Conservation (phyloP, 1,284 basidiomycete genomes). For the Wallemia hederae region DNA sequence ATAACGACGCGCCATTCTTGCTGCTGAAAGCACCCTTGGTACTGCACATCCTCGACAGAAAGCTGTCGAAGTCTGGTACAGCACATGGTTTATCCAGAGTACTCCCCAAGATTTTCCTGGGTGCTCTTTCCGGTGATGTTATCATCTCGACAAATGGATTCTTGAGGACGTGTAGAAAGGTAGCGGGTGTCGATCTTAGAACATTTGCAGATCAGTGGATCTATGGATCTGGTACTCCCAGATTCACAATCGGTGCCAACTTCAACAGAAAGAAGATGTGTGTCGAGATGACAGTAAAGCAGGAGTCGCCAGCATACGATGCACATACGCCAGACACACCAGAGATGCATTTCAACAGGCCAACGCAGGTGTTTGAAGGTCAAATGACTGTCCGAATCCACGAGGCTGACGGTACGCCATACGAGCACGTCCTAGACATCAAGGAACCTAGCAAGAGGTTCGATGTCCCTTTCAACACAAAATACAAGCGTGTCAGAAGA, state of each 20-base stretch:
- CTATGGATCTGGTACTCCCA: slow-evolving; percentile 83
- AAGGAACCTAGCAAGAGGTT: slow-evolving; percentile 61
- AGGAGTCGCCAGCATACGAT: slow-evolving; percentile 48
- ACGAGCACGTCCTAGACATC: slow-evolving; percentile 91
- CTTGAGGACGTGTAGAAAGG: slow-evolving; percentile 69
- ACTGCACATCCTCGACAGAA: slow-evolving; percentile 76
- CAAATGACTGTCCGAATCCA: slow-evolving; percentile 97
- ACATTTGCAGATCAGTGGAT: slow-evolving; percentile 96
- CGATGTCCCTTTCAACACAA: slow-evolving; percentile 98
- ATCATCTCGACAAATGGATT: slow-evolving; percentile 70
- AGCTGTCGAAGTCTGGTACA: slow-evolving; percentile 78
- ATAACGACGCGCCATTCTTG: slow-evolving; percentile 48
- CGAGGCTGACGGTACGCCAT: slow-evolving; percentile 94
- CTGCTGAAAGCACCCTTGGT: slow-evolving; percentile 87
- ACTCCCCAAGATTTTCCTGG: slow-evolving; percentile 77
- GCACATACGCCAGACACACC: slow-evolving; percentile 36
- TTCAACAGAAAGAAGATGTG: slow-evolving; percentile 97
- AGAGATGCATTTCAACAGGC: slow-evolving; percentile 38
- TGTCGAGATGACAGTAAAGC: slow-evolving; percentile 78
- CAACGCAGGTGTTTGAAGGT: slow-evolving; percentile 69
- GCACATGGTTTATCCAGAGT: slow-evolving; percentile 80
- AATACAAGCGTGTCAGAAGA: slow-evolving; percentile 84
- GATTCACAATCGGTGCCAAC: slow-evolving; percentile 59
- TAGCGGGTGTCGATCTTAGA: slow-evolving; percentile 64
- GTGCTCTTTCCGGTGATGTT: slow-evolving; percentile 74